Percentiles rank a stretch among this genome's conserved stretches.
phyloP scores from a whole-genome alignment of 306 rosid species.

The Carpinus fangiana region DNA sequence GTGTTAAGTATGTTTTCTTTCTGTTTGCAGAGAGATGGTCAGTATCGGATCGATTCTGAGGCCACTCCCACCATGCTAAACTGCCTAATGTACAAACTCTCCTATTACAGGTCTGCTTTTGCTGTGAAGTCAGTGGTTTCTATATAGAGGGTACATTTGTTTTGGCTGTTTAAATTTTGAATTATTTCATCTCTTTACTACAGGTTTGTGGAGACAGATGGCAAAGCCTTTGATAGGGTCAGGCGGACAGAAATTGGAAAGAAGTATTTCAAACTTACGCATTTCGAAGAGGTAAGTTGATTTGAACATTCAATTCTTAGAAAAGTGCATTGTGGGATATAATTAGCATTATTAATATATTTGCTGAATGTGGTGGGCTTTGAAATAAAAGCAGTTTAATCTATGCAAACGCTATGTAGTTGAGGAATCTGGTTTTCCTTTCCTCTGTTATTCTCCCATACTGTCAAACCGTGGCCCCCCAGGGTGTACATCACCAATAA shows the following conservation, averaged over 20 bases:
- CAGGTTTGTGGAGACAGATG: constrained; percentile 98
- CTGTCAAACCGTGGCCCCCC: not conserved
- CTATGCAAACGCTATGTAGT: not conserved
- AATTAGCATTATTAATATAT: not conserved
- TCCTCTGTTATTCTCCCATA: not conserved
- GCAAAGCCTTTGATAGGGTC: constrained; percentile 75
- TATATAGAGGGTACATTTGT: constrained; percentile 4
- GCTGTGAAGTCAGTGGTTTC: constrained; percentile 45
- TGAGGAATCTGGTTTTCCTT: not conserved
- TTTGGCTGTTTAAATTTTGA: constrained; percentile 15
- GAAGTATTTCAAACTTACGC: constrained; percentile 89
- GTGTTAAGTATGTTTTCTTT: constrained; percentile 6
- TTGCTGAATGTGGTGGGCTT: not conserved
- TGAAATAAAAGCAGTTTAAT: not conserved
- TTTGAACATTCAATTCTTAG: constrained; percentile 1
- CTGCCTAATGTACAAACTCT: constrained; percentile 95
- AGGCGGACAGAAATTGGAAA: constrained; percentile 93
- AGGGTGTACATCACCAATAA: not conserved
- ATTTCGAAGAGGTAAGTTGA: constrained; percentile 88
- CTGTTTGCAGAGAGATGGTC: constrained; percentile 84
- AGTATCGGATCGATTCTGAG: constrained; percentile 87
- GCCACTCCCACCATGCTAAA: constrained; percentile 98
- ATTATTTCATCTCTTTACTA: constrained; percentile 14
- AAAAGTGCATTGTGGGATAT: not conserved
- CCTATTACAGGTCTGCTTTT: constrained; percentile 82